A percentile compares a stretch with the other conserved stretches of the same genome.
Evolutionary conservation across 2,329 filamentous ascomycete species (phyloP).

Genomic region (Fonsecaea multimorphosa): DNA sequence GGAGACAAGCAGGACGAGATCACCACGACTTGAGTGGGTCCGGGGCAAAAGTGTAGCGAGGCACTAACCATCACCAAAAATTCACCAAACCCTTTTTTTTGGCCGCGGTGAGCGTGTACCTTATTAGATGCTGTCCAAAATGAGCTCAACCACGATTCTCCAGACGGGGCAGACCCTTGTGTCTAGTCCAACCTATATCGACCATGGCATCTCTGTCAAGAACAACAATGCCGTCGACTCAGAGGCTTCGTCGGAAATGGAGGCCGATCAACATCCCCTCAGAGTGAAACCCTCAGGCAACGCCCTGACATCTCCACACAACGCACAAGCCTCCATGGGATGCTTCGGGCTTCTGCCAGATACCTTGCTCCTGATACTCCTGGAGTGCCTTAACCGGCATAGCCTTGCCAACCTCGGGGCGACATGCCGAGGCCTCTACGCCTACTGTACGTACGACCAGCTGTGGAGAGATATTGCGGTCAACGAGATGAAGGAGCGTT

Average conservation of each 20-base stretch:
- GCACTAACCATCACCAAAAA: no score
- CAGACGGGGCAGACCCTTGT: constrained; percentile 3
- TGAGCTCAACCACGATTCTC: constrained; percentile 24
- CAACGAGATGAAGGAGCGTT: constrained; percentile 47
- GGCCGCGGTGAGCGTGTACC: no score
- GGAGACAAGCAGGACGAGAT: no score
- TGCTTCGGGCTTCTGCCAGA: constrained; percentile 74
- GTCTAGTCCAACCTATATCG: neutral
- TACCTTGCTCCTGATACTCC: constrained; percentile 74
- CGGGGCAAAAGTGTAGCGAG: no score
- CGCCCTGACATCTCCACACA: constrained; percentile 68
- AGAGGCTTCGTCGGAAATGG: constrained; percentile 9
- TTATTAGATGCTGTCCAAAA: no score
- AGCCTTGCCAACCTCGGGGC: constrained; percentile 71
- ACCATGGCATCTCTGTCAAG: constrained; percentile 2
- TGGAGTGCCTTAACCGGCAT: constrained; percentile 74
- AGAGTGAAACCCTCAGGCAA: constrained; percentile 89
- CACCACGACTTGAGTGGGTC: no score
- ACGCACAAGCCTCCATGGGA: constrained; percentile 71
- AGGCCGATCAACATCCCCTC: constrained; percentile 78
- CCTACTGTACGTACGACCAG: constrained; percentile 82
- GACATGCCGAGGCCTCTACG: constrained; percentile 85
- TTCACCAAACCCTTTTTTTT: no score
- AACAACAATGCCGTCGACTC: constrained; percentile 3
- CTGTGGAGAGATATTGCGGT: constrained; percentile 87